Percentiles rank a stretch among this genome's conserved stretches.
Evolutionary conservation across 768 basidiomycete genomes (phyloP).

Genomic region (Suillus subalutaceus): DNA sequence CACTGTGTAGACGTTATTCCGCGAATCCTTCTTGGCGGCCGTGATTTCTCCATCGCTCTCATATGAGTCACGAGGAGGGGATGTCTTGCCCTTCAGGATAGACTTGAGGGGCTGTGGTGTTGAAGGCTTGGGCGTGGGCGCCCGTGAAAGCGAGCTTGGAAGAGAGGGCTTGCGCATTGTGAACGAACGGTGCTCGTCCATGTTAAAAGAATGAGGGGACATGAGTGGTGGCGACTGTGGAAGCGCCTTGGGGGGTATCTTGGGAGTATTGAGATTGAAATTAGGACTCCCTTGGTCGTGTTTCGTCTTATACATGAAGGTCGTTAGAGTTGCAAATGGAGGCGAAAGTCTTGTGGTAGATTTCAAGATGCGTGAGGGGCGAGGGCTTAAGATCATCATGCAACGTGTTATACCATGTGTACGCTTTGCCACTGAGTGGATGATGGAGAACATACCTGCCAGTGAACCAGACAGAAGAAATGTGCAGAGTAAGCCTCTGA

Average conservation of each 20-base stretch:
- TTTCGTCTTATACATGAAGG: constrained; percentile 7
- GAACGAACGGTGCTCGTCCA: neutral
- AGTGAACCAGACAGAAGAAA: constrained; percentile 15
- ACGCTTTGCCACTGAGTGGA: neutral
- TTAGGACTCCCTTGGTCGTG: constrained; percentile 9
- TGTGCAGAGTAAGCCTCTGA: constrained; percentile 16
- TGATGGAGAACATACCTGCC: constrained; percentile 16
- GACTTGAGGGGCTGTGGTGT: constrained; percentile 26
- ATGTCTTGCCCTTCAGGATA: constrained; percentile 32
- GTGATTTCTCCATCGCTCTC: constrained; percentile 33
- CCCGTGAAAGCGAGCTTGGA: neutral
- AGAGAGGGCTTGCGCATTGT: neutral
- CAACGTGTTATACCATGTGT: constrained; percentile 9
- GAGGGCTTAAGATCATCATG: constrained; percentile 10
- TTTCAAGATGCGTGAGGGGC: constrained; percentile 16
- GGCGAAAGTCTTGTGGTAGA: constrained; percentile 23
- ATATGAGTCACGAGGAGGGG: constrained; percentile 24
- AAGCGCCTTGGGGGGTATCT: constrained; percentile 7
- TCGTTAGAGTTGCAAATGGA: constrained; percentile 16
- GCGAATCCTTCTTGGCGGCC: constrained; percentile 23
- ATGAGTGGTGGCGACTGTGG: constrained; percentile 2
- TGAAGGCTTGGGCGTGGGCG: neutral
- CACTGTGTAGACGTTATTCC: constrained; percentile 23
- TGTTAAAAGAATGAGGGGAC: constrained; percentile 3
- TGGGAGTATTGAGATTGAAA: constrained; percentile 4